phyloP scores from a whole-genome alignment of 257 asterid genomes.

The Solanum appendiculatum region DNA sequence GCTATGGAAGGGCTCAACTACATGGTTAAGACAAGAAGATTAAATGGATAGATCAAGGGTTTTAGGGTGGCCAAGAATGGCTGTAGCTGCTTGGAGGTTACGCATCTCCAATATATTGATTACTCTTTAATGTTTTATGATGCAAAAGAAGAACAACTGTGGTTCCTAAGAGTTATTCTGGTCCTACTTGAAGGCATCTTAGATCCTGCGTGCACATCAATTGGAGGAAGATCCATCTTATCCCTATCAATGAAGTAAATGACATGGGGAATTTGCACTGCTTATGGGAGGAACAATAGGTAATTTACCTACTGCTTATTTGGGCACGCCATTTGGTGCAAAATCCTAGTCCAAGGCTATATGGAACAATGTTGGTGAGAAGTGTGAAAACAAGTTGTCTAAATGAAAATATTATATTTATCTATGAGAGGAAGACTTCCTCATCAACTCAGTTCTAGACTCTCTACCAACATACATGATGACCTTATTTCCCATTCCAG shows the following conservation, averaged over 20 bases:
- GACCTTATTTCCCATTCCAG: neutral
- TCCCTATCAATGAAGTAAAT: neutral
- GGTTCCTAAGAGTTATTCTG: neutral
- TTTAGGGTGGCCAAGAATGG: neutral
- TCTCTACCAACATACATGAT: neutral
- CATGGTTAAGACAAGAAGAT: neutral
- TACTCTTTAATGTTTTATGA: neutral
- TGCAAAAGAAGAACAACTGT: neutral
- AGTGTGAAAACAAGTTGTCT: neutral
- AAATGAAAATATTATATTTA: neutral
- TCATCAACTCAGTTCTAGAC: neutral
- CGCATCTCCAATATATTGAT: neutral
- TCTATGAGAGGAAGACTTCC: neutral
- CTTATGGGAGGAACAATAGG: neutral
- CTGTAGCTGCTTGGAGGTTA: neutral
- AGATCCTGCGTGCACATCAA: neutral
- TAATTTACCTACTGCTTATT: neutral
- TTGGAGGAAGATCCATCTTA: neutral
- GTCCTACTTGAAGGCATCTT: neutral
- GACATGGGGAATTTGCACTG: neutral
- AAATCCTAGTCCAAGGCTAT: neutral
- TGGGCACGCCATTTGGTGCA: neutral
- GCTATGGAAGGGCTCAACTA: neutral
- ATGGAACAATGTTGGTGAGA: neutral
- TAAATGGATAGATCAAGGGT: neutral